phyloP scores from a whole-genome alignment of 2,329 filamentous ascomycete genomes.

The Alternaria angustiovoidea region DNA sequence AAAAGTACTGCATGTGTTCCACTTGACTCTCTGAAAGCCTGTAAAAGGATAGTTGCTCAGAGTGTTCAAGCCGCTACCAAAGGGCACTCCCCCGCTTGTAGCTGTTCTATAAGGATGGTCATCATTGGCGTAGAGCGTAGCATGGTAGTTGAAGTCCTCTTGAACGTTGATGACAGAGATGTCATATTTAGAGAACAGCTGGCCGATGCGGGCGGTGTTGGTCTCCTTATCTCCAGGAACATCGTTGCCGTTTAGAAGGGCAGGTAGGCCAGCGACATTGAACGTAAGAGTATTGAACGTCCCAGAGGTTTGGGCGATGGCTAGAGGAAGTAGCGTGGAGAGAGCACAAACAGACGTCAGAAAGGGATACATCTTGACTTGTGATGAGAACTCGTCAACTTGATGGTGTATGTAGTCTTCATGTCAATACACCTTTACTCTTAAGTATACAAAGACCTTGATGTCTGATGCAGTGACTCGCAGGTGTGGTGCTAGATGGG shows the following conservation, averaged over 20 bases:
- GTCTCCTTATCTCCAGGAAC: constrained; percentile 68
- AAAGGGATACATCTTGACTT: constrained; percentile 24
- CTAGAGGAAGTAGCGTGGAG: constrained; percentile 15
- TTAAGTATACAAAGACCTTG: constrained; percentile 13
- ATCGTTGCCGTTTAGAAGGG: constrained; percentile 65
- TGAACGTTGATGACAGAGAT: constrained; percentile 72
- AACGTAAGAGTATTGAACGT: constrained; percentile 64
- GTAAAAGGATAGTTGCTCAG: constrained; percentile 67
- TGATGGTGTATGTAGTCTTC: background rate
- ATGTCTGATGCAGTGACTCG: background rate
- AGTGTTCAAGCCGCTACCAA: constrained; percentile 72
- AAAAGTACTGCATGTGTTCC: constrained; percentile 64
- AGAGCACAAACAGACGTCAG: constrained; percentile 11
- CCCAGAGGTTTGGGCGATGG: constrained; percentile 43
- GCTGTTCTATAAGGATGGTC: constrained; percentile 67
- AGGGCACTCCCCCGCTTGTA: constrained; percentile 69
- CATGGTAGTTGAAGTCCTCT: constrained; percentile 75
- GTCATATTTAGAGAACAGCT: constrained; percentile 63
- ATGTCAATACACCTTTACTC: constrained; percentile 1
- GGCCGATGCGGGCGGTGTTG: constrained; percentile 66
- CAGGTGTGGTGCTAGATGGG: constrained; percentile 4
- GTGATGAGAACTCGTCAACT: background rate
- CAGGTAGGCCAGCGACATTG: constrained; percentile 69
- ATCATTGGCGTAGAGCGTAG: constrained; percentile 67
- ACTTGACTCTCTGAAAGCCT: constrained; percentile 65